Evolutionary conservation across 208 protist species (phyloP).

Genomic region (Zelonia costaricensis): DNA sequence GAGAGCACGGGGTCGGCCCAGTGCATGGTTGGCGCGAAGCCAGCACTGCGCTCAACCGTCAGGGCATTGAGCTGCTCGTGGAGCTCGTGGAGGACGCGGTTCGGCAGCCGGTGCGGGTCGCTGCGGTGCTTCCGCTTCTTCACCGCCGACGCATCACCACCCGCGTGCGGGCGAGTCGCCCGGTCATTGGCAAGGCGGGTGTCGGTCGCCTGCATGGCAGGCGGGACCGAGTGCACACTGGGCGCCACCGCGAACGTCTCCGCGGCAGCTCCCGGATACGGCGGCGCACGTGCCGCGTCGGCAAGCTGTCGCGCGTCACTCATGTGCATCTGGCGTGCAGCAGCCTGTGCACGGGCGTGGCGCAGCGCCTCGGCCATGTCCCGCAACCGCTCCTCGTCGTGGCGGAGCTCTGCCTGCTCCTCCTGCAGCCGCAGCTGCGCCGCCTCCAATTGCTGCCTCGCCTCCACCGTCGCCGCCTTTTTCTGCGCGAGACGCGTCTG

Average conservation of each 20-base stretch:
- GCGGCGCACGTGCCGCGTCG: background rate
- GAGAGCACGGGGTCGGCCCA: slow-evolving; percentile 8
- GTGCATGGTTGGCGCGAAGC: slow-evolving; percentile 21
- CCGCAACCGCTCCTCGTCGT: slow-evolving; percentile 45
- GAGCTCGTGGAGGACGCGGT: slow-evolving; percentile 32
- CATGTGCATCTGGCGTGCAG: background rate
- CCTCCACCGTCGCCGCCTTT: slow-evolving; percentile 25
- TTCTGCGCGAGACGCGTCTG: slow-evolving; percentile 35
- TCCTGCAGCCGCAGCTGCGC: slow-evolving; percentile 46
- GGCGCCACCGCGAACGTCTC: too few species aligned
- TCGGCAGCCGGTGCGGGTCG: slow-evolving; percentile 25
- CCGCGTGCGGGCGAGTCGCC: too few species aligned
- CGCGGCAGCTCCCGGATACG: too few species aligned
- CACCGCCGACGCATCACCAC: background rate
- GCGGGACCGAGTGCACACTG: background rate
- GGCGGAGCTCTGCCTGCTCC: slow-evolving; percentile 49
- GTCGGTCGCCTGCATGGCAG: background rate
- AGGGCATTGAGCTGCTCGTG: slow-evolving; percentile 20
- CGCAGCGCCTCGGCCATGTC: slow-evolving; percentile 53
- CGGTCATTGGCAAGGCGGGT: too few species aligned
- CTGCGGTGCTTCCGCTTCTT: slow-evolving; percentile 7
- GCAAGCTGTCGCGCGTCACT: background rate
- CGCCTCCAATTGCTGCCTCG: slow-evolving; percentile 34
- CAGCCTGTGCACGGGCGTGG: slow-evolving; percentile 35
- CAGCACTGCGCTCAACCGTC: background rate